Evolutionary conservation across 768 basidiomycete genomes (phyloP), one percentile per base, ranked within the genome.

Genomic region (Rhodotorula taiwanensis): DNA sequence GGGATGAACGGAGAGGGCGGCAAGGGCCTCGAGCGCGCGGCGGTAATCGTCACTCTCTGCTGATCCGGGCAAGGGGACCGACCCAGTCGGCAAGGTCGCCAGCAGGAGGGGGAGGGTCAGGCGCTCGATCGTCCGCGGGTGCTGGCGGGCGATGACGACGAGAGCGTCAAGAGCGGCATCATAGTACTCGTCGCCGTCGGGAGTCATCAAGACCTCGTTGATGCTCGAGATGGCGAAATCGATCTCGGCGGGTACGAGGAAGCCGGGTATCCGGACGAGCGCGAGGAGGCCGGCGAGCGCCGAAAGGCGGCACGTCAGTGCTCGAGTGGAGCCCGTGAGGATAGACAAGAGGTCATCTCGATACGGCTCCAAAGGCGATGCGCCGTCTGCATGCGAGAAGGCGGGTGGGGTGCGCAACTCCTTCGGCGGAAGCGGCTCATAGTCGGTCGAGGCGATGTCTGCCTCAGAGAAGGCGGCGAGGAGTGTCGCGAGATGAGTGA

Each of bases 71-170:
- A 2, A 78, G 41, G 6, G 89, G 86, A 11, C 86, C 81, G 28
- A 69, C 63, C 55, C 87, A 85, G 3, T 1, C 13, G 94, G 89
- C 1, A 98, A 81, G 14, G 82, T 77, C 34, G 78, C 78, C 74
- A 95, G 89, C 15, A 98, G 81, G 3, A 86, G 76, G 0, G 93
- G 92, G 6, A 98, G 82, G 0, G 86, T 89, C 60, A 84, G 83
- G 34, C 83, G 80, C 54, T 83, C 81, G 39, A 98, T 79, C 39
- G 10, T 52, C 45, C 20, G 41, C 8, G 62, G 50, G 34, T 47
- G 39, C 5, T 36, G 30, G 18, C 25, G 36, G 0, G 64, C 74
- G 47, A 76, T 70, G 30, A 66, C 57, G 21, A 73, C 69, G n/a
- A 78, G 64, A 8, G 72, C 72, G 23, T 71, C 64, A 50, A 78